Percentiles rank a stretch among this genome's conserved stretches.
Evolutionary conservation across 805 yeast species (phyloP).

Genomic region (Saccharomyces mikatae): DNA sequence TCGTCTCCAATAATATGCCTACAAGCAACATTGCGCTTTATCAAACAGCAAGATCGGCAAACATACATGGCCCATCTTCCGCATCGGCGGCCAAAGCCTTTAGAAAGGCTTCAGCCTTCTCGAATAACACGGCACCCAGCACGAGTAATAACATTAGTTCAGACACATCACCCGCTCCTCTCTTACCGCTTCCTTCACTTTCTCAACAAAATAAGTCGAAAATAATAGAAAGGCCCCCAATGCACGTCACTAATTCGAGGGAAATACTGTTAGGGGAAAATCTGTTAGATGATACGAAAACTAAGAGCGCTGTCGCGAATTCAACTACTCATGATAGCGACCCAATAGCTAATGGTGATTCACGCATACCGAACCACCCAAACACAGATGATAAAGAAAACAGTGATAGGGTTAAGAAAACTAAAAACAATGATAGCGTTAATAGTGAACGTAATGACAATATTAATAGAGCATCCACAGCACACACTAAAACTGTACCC

Average conservation of each 20-base stretch:
- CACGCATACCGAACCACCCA: not conserved
- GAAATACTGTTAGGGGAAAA: slow-evolving; percentile 18
- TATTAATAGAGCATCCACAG: not conserved
- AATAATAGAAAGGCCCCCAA: slow-evolving; percentile 19
- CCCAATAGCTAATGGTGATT: not conserved
- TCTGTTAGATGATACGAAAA: not conserved
- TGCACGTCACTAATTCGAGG: slow-evolving; percentile 20
- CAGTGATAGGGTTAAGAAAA: not conserved
- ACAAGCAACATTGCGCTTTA: not conserved
- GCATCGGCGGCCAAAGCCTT: not conserved
- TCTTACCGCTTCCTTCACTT: not conserved
- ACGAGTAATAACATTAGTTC: not conserved
- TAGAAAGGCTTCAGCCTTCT: not conserved
- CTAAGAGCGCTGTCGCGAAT: not conserved
- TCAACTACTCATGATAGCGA: not conserved
- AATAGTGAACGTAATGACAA: not conserved
- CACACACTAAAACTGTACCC: not conserved
- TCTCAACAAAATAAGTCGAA: slow-evolving; percentile 3
- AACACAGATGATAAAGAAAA: not conserved
- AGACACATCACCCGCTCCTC: not conserved
- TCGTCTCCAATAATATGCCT: not conserved
- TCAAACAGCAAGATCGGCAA: not conserved
- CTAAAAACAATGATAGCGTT: not conserved
- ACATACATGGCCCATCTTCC: not conserved
- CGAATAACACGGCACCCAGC: not conserved